These are phyloP conservation scores for Hansenula sp. DNA, from an alignment of 1,139 yeast genomes.

Conservation along the genomic window DNA sequence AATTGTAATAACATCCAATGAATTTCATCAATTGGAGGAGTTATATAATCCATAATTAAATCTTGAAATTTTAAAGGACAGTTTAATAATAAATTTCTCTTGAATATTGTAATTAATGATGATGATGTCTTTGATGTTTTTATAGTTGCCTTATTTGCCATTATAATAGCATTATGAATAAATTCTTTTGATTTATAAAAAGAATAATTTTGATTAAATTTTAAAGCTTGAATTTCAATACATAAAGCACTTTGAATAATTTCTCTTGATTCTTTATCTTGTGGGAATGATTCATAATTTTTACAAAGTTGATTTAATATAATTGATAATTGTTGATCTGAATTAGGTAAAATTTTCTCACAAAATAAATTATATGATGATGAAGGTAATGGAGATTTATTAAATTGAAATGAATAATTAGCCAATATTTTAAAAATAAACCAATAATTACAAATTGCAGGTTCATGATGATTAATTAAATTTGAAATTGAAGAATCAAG, in stretches of 20 bases:
- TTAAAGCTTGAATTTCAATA: constrained; percentile 17
- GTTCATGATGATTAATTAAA: neutral
- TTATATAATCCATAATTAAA: constrained; percentile 14
- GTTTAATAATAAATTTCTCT: constrained; percentile 16
- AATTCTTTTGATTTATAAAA: constrained; percentile 8
- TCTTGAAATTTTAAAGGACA: constrained; percentile 16
- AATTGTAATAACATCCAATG: constrained; percentile 16
- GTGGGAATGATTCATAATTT: neutral
- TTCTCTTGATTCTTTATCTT: constrained; percentile 3
- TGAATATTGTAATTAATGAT: constrained; percentile 7
- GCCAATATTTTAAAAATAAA: constrained; percentile 13
- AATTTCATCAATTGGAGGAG: constrained; percentile 3
- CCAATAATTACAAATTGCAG: constrained; percentile 14
- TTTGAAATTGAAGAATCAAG: constrained; percentile 4
- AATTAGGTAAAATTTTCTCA: neutral
- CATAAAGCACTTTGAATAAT: constrained; percentile 16
- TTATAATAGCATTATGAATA: constrained; percentile 21
- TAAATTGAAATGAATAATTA: constrained; percentile 11
- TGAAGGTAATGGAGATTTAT: constrained; percentile 17
- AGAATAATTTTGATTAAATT: constrained; percentile 4
- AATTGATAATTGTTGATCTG: neutral
- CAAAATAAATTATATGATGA: constrained; percentile 10
- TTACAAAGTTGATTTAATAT: constrained; percentile 6
- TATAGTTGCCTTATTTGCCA: constrained; percentile 18
- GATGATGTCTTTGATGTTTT: neutral